A percentile compares a stretch with the other conserved stretches of the same genome.
These are phyloP conservation scores for Eutrema salsugineum DNA, from an alignment of 441 rosid genomes.

Conservation along the genomic window DNA sequence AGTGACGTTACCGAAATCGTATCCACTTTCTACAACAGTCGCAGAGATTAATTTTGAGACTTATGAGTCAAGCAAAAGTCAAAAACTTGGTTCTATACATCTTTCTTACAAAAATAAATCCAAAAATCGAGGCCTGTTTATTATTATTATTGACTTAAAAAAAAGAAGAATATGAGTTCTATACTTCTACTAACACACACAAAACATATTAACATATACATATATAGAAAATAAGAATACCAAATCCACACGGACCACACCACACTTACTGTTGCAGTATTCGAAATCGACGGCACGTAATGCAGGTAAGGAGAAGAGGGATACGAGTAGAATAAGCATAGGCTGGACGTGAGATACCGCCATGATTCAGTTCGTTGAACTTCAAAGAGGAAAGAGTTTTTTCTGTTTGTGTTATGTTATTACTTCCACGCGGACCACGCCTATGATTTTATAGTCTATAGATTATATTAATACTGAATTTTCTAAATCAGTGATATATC, in stretches of 20 bases:
- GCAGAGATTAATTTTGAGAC: neutral
- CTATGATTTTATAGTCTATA: neutral
- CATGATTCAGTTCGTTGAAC: constrained; percentile 1
- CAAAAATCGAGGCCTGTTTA: too few species aligned
- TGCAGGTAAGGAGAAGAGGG: constrained; percentile 19
- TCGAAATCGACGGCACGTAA: constrained; percentile 3
- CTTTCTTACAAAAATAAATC: neutral
- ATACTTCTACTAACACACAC: neutral
- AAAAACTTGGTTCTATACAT: neutral
- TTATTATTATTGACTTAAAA: too few species aligned
- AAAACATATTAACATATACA: neutral
- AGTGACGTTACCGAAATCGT: neutral
- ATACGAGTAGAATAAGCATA: constrained; percentile 8
- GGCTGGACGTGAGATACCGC: constrained; percentile 11
- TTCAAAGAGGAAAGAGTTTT: neutral
- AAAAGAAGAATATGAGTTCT: too few species aligned
- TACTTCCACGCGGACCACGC: neutral
- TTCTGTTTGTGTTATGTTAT: neutral
- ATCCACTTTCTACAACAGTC: constrained; percentile 12
- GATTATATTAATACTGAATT: neutral
- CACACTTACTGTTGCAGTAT: constrained; percentile 14
- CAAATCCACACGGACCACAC: neutral
- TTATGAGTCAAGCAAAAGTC: neutral
- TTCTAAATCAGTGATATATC: neutral
- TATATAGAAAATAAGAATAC: neutral